A percentile compares a stretch with the other conserved stretches of the same genome.
Evolutionary conservation across 1,284 basidiomycete species (phyloP).

Genomic region (Macrocystidia cucumis): DNA sequence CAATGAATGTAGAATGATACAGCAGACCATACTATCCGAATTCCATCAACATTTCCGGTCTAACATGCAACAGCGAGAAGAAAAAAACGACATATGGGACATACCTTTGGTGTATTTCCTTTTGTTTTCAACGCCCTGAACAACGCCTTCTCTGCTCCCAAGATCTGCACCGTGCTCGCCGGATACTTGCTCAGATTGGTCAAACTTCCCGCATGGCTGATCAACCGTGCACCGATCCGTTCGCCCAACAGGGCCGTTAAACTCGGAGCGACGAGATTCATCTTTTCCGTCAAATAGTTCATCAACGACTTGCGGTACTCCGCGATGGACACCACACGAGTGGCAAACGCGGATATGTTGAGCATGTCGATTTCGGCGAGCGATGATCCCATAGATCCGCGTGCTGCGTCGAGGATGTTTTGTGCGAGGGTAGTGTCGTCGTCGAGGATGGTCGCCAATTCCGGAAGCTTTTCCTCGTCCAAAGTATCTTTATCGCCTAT

Average conservation of each 20-base stretch:
- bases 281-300: constrained; percentile 91
- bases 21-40: constrained; percentile 92
- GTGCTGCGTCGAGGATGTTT: constrained; percentile 92
- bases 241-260: constrained; percentile 93
- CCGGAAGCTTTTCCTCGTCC: constrained; percentile 71
- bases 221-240: constrained; percentile 90
- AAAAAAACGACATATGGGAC: constrained; percentile 11
- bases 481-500: constrained; percentile 88
- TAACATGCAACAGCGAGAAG: neutral
- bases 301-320: constrained; percentile 93
- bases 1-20: constrained; percentile 94
- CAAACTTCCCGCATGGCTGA: constrained; percentile 96
- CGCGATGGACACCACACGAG: constrained; percentile 85
- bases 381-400: constrained; percentile 92
- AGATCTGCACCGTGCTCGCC: constrained; percentile 95
- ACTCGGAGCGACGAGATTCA: constrained; percentile 97
- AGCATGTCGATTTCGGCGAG: constrained; percentile 93
- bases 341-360: constrained; percentile 92
- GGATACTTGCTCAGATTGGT: constrained; percentile 98
- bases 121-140: constrained; percentile 99
- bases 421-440: constrained; percentile 86
- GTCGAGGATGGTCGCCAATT: constrained; percentile 78
- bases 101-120: constrained; percentile 95
- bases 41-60: constrained; percentile 5
- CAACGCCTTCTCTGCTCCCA: constrained; percentile 97